Percentiles rank a stretch among this genome's conserved stretches.
These are phyloP conservation scores for Monilinia laxa DNA, from an alignment of 2,329 filamentous ascomycete genomes.

Conservation along the genomic window DNA sequence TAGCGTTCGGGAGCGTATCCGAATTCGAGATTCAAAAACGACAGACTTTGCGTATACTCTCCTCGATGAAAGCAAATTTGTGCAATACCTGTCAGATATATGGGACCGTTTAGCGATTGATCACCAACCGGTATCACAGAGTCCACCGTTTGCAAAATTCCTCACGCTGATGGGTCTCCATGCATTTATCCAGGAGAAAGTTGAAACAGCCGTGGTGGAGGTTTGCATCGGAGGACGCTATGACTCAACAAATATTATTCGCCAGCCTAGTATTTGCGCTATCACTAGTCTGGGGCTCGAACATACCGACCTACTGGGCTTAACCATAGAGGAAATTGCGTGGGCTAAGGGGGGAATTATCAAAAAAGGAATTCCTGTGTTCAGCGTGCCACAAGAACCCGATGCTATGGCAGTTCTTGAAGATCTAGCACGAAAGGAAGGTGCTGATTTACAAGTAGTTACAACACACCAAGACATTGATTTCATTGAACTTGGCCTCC, in stretches of 20 bases:
- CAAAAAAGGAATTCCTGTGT: conserved; percentile 63
- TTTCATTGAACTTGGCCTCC: neutral
- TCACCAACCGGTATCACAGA: neutral
- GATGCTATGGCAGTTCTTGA: neutral
- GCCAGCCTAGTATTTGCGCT: neutral
- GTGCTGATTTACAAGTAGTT: neutral
- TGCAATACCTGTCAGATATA: neutral
- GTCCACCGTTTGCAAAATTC: neutral
- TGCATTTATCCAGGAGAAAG: neutral
- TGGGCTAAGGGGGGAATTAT: conserved; percentile 92
- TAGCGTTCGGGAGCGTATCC: neutral
- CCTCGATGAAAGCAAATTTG: neutral
- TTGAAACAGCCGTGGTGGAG: neutral
- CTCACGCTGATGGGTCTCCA: neutral
- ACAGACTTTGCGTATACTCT: neutral
- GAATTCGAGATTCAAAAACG: neutral
- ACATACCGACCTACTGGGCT: conserved; percentile 75
- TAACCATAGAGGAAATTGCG: conserved; percentile 75
- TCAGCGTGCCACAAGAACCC: neutral
- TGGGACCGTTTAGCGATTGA: neutral
- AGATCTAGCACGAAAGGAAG: neutral
- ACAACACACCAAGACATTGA: neutral
- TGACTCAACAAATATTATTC: conserved; percentile 1
- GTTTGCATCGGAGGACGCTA: neutral
- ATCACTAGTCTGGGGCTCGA: conserved; percentile 66